Evolutionary conservation across 2,329 filamentous ascomycete genomes (phyloP), one percentile per base, ranked within the genome.

Genomic region (Venturia asperata): DNA sequence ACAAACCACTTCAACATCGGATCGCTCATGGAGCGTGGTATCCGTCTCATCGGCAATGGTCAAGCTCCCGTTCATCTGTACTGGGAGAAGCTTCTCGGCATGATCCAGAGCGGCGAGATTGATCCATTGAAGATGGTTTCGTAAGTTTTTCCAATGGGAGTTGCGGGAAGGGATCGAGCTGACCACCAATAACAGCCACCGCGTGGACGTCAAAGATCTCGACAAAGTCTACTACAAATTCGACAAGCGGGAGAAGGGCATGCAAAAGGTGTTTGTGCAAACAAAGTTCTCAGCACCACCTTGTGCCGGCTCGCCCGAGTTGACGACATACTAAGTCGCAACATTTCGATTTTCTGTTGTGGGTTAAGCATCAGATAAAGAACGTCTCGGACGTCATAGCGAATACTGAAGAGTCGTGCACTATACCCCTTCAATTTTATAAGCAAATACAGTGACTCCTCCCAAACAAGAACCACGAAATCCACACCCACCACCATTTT

Each of bases 1-100:
- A 90, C 87, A 27, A 92, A 91, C 76, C 88, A 91, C 74, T 90
- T 93, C 80, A 91, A 91, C 76, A 87, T 93, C 69, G 90, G 91
- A 11, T 87, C 89, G 0, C 73, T 95, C 17, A 95, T 95, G 91
- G 86, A 95, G 77, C 86, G 89, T 41, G 91, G 91, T n/a, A 85
- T 95, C 69, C 87, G 89, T 1, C 82, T 96, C 56, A 92, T 86
- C 68, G 85, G 85, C 52, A 87, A 87, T 69, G 85, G 85, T 4
- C 85, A 87, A 72, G 84, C 84, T 1, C 91, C 91, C 0, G 90
- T 95, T 0, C 90, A 93, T 71, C 84, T 87, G 71, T 94, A 95
- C 78, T 95, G 90, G 91, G 81, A 91, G 30, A 83, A 89, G 3
- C 79, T 95, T n/a, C 80, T 94, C 58, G 77, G 83, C 67, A 80